Base-by-base conservation (phyloP, 2,329 filamentous ascomycete genomes). In the Pseudopyricularia cyperi region DNA sequence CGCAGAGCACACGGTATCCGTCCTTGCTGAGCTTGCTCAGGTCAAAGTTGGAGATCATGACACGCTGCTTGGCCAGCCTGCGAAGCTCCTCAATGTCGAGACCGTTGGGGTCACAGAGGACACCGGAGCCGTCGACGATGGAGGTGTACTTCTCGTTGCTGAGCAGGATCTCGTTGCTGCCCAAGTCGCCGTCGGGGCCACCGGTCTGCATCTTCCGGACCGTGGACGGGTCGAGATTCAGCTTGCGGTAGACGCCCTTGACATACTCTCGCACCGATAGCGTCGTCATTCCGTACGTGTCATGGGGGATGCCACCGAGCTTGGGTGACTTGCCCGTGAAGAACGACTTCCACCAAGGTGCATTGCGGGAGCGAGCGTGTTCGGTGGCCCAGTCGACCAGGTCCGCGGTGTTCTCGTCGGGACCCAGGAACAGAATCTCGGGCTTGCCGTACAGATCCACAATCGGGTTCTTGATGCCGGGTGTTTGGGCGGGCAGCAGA, bases 271-370 rank as follows among this genome's bases (percentile, higher is more conserved):
- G 89, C 49, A 98, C 91, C 6, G 90, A 96, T 53, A 97, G 71
- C 0, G 93, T 97, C 1, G 93, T 98, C 93, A 98, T 98, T 61
- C 93, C 93, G 64, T 98, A 98, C 39, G 76, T 71, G 66, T 98
- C 93, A 68, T 98, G 93, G 35, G 93, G 93, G 59, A 98, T 98
- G 64, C 93, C 93, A 57, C 93, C 93, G 14, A 98, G 79, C 69
- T 87, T 93, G 51, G 89, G 93, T 60, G 89, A 95, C 77, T 98
- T 98, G 63, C 93, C 93, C 2, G 93, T 98, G 77, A 98, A 98
- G 80, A 98, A 98, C 0, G 93, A 98, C 76, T 98, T 98, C 93
- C 93, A 98, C 89, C 91, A 98, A 28, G 89, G 89, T 4, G 93
- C 93, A 46, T 89, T 89, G 60, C 93, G 83, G 55, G 74, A 73